Percentiles rank a stretch among this genome's conserved stretches.
phyloP scores from a whole-genome alignment of 2,329 filamentous ascomycete genomes.

The Pyrenophora tritici-repentis region DNA sequence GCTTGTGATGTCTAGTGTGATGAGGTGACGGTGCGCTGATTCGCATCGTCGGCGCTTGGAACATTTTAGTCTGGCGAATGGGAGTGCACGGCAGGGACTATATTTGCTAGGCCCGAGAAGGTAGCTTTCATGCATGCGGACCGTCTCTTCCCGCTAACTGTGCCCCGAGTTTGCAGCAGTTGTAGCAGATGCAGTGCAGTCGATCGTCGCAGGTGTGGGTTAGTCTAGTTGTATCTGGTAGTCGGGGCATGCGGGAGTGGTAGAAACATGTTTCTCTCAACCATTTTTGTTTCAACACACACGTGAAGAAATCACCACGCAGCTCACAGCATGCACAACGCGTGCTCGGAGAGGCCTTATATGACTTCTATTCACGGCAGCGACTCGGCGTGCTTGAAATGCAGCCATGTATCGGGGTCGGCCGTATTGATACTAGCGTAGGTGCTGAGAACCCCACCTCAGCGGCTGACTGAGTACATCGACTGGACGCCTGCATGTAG shows the following conservation, averaged over 20 bases:
- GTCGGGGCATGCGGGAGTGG: too few relatives aligned
- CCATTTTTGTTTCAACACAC: background rate
- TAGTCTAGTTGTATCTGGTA: too few relatives aligned
- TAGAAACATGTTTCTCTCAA: conserved; percentile 20
- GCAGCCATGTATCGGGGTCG: conserved; percentile 12
- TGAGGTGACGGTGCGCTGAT: conserved; percentile 16
- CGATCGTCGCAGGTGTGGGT: too few relatives aligned
- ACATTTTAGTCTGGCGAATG: conserved; percentile 15
- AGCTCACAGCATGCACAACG: background rate
- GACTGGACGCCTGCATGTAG: conserved; percentile 38
- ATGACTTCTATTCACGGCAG: background rate
- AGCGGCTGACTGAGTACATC: conserved; percentile 38
- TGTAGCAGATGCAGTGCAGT: conserved; percentile 8
- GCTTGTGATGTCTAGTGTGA: conserved; percentile 15
- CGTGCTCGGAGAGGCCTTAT: background rate
- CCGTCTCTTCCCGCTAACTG: conserved; percentile 29
- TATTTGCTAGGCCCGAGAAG: conserved; percentile 19
- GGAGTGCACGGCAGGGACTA: background rate
- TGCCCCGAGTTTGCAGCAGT: conserved; percentile 22
- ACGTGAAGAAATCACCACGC: background rate
- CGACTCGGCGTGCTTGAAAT: conserved; percentile 8
- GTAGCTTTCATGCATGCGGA: conserved; percentile 28
- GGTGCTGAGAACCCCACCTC: conserved; percentile 34
- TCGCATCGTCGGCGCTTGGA: conserved; percentile 21
- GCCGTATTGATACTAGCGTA: conserved; percentile 15